Base-by-base conservation (phyloP, 1,284 basidiomycete species). In the Fistulina hepatica region DNA sequence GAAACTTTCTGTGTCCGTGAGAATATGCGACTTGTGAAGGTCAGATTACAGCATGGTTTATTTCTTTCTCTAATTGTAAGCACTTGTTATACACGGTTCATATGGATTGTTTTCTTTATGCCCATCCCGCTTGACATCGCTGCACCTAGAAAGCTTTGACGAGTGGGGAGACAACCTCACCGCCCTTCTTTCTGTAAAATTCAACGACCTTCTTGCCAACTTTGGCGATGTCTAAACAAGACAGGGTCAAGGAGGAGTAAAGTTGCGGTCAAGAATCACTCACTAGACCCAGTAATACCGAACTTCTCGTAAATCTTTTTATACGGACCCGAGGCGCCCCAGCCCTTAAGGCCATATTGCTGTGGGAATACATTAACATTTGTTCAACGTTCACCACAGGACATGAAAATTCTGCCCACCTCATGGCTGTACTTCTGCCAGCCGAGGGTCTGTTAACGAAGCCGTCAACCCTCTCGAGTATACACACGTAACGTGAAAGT, bases 321-420 rank as follows among this genome's bases (percentile, higher is more conserved):
- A 59, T 88, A 92, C 13, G 92, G 91, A 34, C 81, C 92, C 30
- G 90, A 94, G 22, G 85, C 79, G 58, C 92, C 92, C 79, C 84
- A 93, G 19, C 66, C 70, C 40, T 68, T 58, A 44, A 93, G 63
- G 56, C 89, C 90, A 49, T 73, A 84, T 69, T 86, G 81, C 72
- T 74, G 43, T 10, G 45, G n/a, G 37, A 40, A 34, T 34, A 39
- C 26, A 16, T 55, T 16, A 53, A 31, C 21, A n/a, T n/a, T n/a
- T n/a, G n/a, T n/a, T 31, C 40, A 10, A 17, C 15, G 30, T 5
- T 22, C 11, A 7, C 27, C 15, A 4, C 22, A 34, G 23, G 17
- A 30, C 20, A 33, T 10, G 21, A n/a, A 15, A 6, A 19, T n/a
- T 27, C 34, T 22, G 35, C 59, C 46, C 47, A 64, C 71, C 62